phyloP scores from a whole-genome alignment of 192 early-diverging fungal species.

The Coemansia asiatica region DNA sequence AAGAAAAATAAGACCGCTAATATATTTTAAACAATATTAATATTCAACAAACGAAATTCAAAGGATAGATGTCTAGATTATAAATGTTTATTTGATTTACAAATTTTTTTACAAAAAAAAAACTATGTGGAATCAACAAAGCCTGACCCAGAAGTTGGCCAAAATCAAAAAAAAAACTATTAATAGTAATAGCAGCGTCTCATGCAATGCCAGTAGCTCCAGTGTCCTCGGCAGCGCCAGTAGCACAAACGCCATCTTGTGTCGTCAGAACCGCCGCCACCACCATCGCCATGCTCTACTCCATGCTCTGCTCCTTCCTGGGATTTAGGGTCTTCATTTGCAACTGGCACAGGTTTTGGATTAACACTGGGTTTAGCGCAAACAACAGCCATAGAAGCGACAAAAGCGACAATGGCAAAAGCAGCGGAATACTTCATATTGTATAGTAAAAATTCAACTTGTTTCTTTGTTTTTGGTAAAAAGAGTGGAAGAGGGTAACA shows the following conservation, averaged over 20 bases:
- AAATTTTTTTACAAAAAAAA: no score
- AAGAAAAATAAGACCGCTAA: no score
- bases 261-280: not conserved
- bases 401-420: not conserved
- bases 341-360: not conserved
- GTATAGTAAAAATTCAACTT: no score
- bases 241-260: slow-evolving; percentile 3
- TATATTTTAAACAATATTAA: no score
- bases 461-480: no score
- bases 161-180: not conserved
- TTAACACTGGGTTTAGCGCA: not conserved
- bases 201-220: slow-evolving; percentile 6
- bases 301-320: not conserved
- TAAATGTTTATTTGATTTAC: no score
- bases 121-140: no score
- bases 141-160: not conserved
- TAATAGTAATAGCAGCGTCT: not conserved
- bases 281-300: no score
- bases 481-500: no score
- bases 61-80: no score
- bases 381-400: not conserved
- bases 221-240: not conserved
- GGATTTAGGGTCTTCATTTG: not conserved
- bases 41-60: no score
- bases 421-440: not conserved